These are phyloP conservation scores for Epicoccum sorghinum DNA, from an alignment of 2,329 filamentous ascomycete species.

Conservation along the genomic window DNA sequence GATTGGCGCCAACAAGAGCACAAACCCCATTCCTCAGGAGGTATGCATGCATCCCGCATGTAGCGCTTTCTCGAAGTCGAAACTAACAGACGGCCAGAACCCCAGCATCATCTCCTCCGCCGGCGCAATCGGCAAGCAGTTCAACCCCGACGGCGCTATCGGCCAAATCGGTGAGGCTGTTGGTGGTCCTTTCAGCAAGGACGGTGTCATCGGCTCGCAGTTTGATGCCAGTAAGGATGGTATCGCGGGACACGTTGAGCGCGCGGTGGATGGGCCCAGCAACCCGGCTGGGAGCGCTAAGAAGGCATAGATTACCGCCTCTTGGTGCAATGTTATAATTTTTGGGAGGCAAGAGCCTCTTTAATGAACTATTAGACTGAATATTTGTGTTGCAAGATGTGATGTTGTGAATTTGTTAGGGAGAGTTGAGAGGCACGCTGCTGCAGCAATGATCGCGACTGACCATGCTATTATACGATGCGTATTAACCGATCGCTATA, in stretches of 20 bases:
- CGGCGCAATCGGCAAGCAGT: slow-evolving; percentile 62
- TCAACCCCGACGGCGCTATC: slow-evolving; percentile 58
- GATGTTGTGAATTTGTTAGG: too few species aligned
- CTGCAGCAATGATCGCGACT: too few species aligned
- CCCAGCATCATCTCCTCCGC: slow-evolving; percentile 54
- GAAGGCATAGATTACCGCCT: slow-evolving; percentile 17
- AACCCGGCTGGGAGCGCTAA: slow-evolving; percentile 42
- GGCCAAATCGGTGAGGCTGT: slow-evolving; percentile 59
- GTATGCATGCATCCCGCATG: slow-evolving; percentile 3
- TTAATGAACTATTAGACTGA: too few species aligned
- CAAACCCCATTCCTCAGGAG: slow-evolving; percentile 38
- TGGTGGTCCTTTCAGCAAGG: slow-evolving; percentile 53
- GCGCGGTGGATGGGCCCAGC: slow-evolving; percentile 50
- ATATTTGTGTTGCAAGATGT: too few species aligned
- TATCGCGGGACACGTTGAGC: slow-evolving; percentile 62
- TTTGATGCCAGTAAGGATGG: slow-evolving; percentile 60
- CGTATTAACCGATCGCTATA: too few species aligned
- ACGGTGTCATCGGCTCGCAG: slow-evolving; percentile 61
- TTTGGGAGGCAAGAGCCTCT: slow-evolving; percentile 7
- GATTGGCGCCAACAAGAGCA: slow-evolving; percentile 36
- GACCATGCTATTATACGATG: too few species aligned
- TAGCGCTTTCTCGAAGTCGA: too few species aligned
- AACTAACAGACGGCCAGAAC: slow-evolving; percentile 21
- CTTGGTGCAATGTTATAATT: not conserved
- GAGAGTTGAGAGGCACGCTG: too few species aligned